Evolutionary conservation across 768 basidiomycete genomes (phyloP).

Genomic region (Mycena chlorophos): DNA sequence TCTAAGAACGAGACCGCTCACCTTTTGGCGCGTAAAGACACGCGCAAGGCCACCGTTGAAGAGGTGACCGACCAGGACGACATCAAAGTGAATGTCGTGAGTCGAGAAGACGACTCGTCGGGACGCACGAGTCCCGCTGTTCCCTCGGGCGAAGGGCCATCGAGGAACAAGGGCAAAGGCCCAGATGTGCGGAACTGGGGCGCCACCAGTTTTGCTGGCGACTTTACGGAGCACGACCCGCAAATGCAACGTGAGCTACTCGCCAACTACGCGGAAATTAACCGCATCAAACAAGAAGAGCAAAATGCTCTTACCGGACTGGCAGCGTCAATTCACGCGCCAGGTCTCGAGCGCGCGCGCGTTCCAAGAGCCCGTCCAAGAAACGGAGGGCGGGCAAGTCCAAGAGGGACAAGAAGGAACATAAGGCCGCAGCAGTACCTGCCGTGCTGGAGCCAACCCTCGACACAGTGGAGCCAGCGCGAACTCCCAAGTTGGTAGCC

Average conservation of each 20-base stretch:
- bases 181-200: conserved; percentile 8
- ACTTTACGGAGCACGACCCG: not conserved
- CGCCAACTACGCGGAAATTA: conserved; percentile 1
- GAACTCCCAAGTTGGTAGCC: not conserved
- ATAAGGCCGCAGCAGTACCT: not conserved
- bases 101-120: too few species aligned
- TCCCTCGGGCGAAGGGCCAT: conserved; percentile 8
- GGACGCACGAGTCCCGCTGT: conserved; percentile 9
- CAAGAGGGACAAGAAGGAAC: not conserved
- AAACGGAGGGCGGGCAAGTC: not conserved
- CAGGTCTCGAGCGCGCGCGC: not conserved
- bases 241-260: not conserved
- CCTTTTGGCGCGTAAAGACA: not conserved
- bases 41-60: not conserved
- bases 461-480: too few species aligned
- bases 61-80: not conserved
- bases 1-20: not conserved
- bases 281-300: conserved; percentile 8
- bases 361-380: not conserved
- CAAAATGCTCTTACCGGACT: not conserved
- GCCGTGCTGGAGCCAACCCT: not conserved
- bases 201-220: not conserved
- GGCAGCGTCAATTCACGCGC: not conserved
- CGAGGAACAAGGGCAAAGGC: conserved; percentile 7
- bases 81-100: not conserved